phyloP scores from a whole-genome alignment of 2,329 filamentous ascomycete species.

The Verticillium dahliae region DNA sequence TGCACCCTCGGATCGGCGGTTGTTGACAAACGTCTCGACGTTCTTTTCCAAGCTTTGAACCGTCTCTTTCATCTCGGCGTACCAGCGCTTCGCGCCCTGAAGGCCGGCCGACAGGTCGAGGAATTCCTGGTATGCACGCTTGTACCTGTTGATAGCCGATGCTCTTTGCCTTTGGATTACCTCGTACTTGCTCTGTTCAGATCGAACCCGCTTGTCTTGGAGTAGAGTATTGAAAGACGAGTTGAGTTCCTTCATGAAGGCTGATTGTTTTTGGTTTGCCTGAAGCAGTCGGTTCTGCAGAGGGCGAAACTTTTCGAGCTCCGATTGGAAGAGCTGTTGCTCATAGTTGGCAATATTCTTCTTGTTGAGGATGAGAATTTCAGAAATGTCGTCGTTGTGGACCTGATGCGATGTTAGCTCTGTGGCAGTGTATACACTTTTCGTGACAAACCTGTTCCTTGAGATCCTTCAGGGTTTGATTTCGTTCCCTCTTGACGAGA shows the following conservation, averaged over 20 bases:
- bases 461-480: slow-evolving; percentile 89
- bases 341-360: slow-evolving; percentile 93
- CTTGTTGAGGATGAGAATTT: slow-evolving; percentile 95
- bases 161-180: slow-evolving; percentile 75
- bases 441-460: slow-evolving; percentile 76
- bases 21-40: slow-evolving; percentile 94
- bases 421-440: too few species aligned
- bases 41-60: slow-evolving; percentile 91
- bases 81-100: slow-evolving; percentile 85
- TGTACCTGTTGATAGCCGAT: slow-evolving; percentile 78
- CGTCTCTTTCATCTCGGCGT: slow-evolving; percentile 91
- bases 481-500: slow-evolving; percentile 83
- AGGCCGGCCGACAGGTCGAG: slow-evolving; percentile 82
- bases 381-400: slow-evolving; percentile 94
- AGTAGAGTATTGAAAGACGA: slow-evolving; percentile 78
- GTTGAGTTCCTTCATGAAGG: slow-evolving; percentile 91
- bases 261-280: slow-evolving; percentile 90
- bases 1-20: slow-evolving; percentile 82
- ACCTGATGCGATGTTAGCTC: slow-evolving; percentile 48
- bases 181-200: slow-evolving; percentile 95
- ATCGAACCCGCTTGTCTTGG: slow-evolving; percentile 87
- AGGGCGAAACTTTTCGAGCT: slow-evolving; percentile 94
- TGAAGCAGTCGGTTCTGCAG: slow-evolving; percentile 88
- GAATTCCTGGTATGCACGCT: slow-evolving; percentile 87
- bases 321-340: slow-evolving; percentile 84